Evolutionary conservation across 129 eudicot species (phyloP).

Genomic region (Centaurea solstitialis): DNA sequence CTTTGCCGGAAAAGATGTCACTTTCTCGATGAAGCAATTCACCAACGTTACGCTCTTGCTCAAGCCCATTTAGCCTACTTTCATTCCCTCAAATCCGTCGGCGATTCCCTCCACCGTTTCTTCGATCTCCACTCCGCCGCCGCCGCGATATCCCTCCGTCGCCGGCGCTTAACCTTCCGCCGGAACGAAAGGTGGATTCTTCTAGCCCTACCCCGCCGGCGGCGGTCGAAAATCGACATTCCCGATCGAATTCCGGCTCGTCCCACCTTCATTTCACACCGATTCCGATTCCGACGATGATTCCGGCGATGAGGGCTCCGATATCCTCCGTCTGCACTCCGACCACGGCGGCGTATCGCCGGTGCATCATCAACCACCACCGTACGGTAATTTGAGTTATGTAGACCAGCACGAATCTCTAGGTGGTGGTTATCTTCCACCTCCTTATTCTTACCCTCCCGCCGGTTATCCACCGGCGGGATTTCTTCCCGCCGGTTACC

Average conservation of each 20-base stretch:
- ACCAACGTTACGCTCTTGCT: slow-evolving; percentile 63
- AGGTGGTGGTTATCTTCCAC: slow-evolving; percentile 25
- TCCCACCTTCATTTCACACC: slow-evolving; percentile 69
- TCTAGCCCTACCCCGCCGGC: slow-evolving; percentile 25
- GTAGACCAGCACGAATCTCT: slow-evolving; percentile 37
- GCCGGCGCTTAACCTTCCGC: slow-evolving; percentile 51
- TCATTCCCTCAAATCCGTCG: slow-evolving; percentile 62
- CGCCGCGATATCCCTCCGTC: slow-evolving; percentile 11
- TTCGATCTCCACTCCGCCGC: slow-evolving; percentile 31
- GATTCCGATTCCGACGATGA: slow-evolving; percentile 51
- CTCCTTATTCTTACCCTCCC: slow-evolving; percentile 11
- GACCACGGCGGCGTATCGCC: slow-evolving; percentile 36
- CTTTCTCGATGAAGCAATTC: slow-evolving; percentile 72
- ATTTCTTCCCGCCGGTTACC: slow-evolving; percentile 16
- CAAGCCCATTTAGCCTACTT: slow-evolving; percentile 75
- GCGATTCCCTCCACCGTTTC: slow-evolving; percentile 57
- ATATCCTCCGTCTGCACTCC: slow-evolving; percentile 47
- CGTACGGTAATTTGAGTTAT: slow-evolving; percentile 34
- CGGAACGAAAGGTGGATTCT: slow-evolving; percentile 40
- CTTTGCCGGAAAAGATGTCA: slow-evolving; percentile 67
- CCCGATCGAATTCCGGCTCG: slow-evolving; percentile 52
- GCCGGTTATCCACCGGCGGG: slow-evolving; percentile 14
- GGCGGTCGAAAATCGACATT: slow-evolving; percentile 27
- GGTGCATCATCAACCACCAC: slow-evolving; percentile 3
- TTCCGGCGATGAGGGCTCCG: slow-evolving; percentile 33